A percentile compares a stretch with the other conserved stretches of the same genome.
These are phyloP conservation scores for Fusarium sp. DNA, from an alignment of 2,329 filamentous ascomycete genomes.

Conservation along the genomic window DNA sequence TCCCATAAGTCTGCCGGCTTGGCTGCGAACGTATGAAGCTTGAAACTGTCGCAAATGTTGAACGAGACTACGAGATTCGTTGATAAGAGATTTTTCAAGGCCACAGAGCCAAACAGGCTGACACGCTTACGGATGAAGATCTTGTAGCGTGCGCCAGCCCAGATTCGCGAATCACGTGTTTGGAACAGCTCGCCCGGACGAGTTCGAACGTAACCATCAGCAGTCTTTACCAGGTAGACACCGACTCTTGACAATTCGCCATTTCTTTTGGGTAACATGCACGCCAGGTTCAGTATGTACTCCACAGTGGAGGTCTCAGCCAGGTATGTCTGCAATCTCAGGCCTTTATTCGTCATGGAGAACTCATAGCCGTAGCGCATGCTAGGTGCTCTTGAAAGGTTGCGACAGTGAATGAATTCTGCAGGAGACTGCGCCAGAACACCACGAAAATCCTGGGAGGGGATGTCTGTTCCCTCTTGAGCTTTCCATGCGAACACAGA, in stretches of 20 bases:
- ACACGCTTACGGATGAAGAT: constrained; percentile 10
- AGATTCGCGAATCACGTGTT: not conserved
- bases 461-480: not conserved
- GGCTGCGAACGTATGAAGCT: not conserved
- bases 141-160: not conserved
- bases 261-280: not conserved
- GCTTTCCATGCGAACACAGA: constrained; percentile 26
- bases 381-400: not conserved
- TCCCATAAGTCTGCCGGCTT: constrained; percentile 20
- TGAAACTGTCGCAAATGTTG: not conserved
- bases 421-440: not conserved
- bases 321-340: not conserved
- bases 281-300: not conserved
- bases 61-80: not conserved
- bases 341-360: constrained; percentile 16
- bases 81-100: not conserved
- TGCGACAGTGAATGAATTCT: not conserved
- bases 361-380: constrained; percentile 4
- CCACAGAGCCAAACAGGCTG: not conserved
- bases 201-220: constrained; percentile 9
- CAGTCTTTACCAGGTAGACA: not conserved
- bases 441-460: not conserved
- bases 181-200: not conserved
- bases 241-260: rapidly evolving
- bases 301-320: not conserved